Conservation (phyloP, 805 yeast genomes). For the Cyberlindnera amylophila region DNA sequence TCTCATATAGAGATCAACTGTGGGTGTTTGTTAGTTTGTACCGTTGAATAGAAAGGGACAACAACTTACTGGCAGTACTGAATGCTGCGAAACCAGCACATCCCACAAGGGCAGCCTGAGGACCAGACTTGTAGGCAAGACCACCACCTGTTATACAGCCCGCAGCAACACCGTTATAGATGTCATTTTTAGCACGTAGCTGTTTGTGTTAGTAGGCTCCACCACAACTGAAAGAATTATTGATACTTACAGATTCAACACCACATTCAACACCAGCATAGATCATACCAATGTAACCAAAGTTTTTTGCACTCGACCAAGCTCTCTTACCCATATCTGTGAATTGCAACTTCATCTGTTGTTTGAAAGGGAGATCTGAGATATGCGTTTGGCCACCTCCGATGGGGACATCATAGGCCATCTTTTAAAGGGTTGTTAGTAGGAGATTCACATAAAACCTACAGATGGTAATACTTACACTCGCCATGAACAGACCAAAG, state of each 20-base stretch:
- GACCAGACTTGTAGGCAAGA: conserved; percentile 87
- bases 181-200: conserved; percentile 80
- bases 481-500: conserved; percentile 91
- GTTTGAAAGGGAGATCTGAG: conserved; percentile 82
- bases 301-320: conserved; percentile 86
- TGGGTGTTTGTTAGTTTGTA: conserved; percentile 1
- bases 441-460: conserved; percentile 1
- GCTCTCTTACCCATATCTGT: conserved; percentile 89
- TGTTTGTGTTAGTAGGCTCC: conserved; percentile 5
- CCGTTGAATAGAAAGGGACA: not conserved
- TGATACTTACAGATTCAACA: conserved; percentile 55
- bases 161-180: conserved; percentile 86
- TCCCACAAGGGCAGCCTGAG: conserved; percentile 85
- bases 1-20: conserved; percentile 74
- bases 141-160: conserved; percentile 98
- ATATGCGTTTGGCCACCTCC: conserved; percentile 57
- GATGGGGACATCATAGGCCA: conserved; percentile 80
- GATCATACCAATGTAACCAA: conserved; percentile 88
- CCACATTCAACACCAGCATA: conserved; percentile 91
- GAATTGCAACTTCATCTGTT: conserved; percentile 89
- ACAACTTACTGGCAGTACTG: conserved; percentile 57
- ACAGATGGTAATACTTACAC: conserved; percentile 26
- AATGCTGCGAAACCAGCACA: conserved; percentile 98
- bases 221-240: too few relatives aligned
- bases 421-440: conserved; percentile 22